Percentiles rank a stretch among this genome's conserved stretches.
phyloP scores from a whole-genome alignment of 2,329 filamentous ascomycete genomes.

The Diaporthe nobilis region DNA sequence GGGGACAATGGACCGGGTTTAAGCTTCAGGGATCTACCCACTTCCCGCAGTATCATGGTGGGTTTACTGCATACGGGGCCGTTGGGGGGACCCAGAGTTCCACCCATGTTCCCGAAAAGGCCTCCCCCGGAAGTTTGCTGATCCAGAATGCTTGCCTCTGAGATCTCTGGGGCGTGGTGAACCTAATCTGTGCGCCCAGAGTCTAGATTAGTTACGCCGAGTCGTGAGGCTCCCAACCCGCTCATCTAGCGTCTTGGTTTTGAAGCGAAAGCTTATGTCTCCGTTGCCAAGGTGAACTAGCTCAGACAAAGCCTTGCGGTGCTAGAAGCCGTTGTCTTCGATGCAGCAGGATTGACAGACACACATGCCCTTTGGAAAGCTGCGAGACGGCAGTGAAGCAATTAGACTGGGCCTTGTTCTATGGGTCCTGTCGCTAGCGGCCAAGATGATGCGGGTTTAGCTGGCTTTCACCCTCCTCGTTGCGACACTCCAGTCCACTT shows the following conservation, averaged over 20 bases:
- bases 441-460: slow-evolving; percentile 3
- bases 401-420: background rate
- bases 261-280: slow-evolving; percentile 23
- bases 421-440: background rate
- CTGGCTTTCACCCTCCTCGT: slow-evolving; percentile 12
- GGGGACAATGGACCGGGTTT: slow-evolving; percentile 1
- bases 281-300: background rate
- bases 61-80: background rate
- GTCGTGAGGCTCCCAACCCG: slow-evolving; percentile 15
- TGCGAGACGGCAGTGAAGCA: slow-evolving; percentile 10
- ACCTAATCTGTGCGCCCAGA: slow-evolving; percentile 30
- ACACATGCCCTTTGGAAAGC: background rate
- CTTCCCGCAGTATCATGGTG: slow-evolving; percentile 6
- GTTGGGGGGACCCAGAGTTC: background rate
- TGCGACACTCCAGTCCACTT: slow-evolving; percentile 13
- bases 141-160: slow-evolving; percentile 11
- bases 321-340: background rate
- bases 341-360: background rate
- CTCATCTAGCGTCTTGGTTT: slow-evolving; percentile 10
- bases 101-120: background rate
- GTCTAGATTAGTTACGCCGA: slow-evolving; percentile 4
- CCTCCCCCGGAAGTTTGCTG: slow-evolving; percentile 3
- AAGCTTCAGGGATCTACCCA: slow-evolving; percentile 27
- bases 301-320: background rate
- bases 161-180: slow-evolving; percentile 17